phyloP scores from a whole-genome alignment of 1,284 basidiomycete genomes.

The Pholiota adiposa region DNA sequence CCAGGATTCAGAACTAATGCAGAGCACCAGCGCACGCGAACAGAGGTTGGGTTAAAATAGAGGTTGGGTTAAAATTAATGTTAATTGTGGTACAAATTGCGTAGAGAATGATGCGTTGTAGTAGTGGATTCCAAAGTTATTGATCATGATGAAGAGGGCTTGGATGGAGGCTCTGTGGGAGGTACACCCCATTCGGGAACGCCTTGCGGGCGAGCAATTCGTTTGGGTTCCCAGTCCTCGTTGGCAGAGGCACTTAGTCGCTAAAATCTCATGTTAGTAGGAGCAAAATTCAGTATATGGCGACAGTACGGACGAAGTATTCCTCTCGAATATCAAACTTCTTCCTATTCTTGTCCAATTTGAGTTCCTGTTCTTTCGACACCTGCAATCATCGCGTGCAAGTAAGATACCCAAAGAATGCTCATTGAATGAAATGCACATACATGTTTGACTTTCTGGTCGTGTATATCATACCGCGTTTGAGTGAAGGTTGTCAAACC shows the following conservation, averaged over 20 bases:
- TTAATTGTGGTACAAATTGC: not conserved
- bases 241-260: conserved; percentile 63
- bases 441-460: conserved; percentile 77
- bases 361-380: conserved; percentile 83
- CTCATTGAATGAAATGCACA: conserved; percentile 24
- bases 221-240: conserved; percentile 88
- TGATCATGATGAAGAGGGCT: conserved; percentile 2
- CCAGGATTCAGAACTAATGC: no score
- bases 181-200: conserved; percentile 89
- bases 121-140: not conserved
- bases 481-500: conserved; percentile 86
- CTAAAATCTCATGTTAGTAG: conserved; percentile 39
- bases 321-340: conserved; percentile 94
- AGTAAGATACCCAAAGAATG: not conserved
- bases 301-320: conserved; percentile 83
- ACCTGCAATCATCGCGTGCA: conserved; percentile 61
- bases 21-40: no score
- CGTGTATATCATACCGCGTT: conserved; percentile 89
- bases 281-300: not conserved
- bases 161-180: conserved; percentile 52
- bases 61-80: not conserved
- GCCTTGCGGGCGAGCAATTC: conserved; percentile 83
- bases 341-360: conserved; percentile 79
- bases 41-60: not conserved
- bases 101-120: not conserved